Conservation (phyloP, 768 basidiomycete species). For the Mrakia blollopis region DNA sequence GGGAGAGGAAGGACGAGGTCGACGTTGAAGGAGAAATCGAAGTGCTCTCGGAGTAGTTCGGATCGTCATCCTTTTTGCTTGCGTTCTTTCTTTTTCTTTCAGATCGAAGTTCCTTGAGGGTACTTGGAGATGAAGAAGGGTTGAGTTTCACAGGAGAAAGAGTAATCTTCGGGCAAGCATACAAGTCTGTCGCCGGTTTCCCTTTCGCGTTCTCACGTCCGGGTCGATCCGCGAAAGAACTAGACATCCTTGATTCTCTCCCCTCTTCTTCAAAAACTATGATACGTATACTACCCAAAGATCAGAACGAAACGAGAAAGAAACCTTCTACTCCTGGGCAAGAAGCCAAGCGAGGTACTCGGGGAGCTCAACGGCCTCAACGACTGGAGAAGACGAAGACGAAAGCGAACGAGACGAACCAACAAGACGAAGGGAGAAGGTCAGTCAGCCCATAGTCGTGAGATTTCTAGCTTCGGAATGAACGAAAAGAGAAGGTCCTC, state of each 20-base stretch:
- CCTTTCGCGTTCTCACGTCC: too few relatives aligned
- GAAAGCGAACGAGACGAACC: background rate
- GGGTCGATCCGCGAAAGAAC: too few relatives aligned
- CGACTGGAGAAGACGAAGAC: background rate
- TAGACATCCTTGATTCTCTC: background rate
- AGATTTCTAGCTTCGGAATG: background rate
- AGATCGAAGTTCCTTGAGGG: too few relatives aligned
- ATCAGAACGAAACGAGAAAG: background rate
- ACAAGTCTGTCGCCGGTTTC: too few relatives aligned
- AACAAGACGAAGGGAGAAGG: background rate
- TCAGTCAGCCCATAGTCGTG: background rate
- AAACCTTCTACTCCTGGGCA: slow-evolving; percentile 9
- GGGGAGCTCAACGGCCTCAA: slow-evolving; percentile 12
- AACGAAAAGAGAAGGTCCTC: slow-evolving; percentile 2
- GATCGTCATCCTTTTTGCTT: background rate
- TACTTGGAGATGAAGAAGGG: too few relatives aligned
- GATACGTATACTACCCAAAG: background rate
- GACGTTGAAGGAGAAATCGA: background rate
- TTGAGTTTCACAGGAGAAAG: too few relatives aligned
- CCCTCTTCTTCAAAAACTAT: background rate
- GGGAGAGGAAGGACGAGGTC: background rate
- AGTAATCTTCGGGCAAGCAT: too few relatives aligned
- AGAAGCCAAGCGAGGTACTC: slow-evolving; percentile 25
- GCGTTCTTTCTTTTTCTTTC: background rate
- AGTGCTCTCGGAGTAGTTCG: background rate